Evolutionary conservation across 495 filamentous ascomycete genomes (phyloP).

Genomic region (Cercophora newfieldiana): DNA sequence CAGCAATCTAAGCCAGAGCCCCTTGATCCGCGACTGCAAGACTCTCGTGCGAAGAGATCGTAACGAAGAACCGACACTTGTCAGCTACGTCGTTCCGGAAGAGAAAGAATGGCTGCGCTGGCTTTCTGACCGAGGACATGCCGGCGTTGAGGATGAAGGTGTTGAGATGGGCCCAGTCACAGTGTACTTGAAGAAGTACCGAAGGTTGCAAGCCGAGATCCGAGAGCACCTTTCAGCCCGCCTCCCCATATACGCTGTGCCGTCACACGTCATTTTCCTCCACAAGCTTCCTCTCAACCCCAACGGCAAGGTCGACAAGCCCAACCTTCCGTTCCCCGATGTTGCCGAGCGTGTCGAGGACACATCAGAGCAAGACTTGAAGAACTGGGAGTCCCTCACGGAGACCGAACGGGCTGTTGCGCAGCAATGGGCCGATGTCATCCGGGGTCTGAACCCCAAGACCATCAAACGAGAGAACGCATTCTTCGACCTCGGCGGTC

Average conservation of each 20-base stretch:
- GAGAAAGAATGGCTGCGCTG: conserved; percentile 68
- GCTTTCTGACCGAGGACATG: conserved; percentile 56
- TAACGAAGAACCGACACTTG: conserved; percentile 84
- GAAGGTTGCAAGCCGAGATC: conserved; percentile 70
- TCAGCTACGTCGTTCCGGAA: conserved; percentile 90
- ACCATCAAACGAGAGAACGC: conserved; percentile 64
- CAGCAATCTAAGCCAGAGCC: conserved; percentile 74
- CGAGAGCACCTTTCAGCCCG: conserved; percentile 72
- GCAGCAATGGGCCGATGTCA: conserved; percentile 45
- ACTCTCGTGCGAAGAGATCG: conserved; percentile 86
- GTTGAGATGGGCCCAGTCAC: conserved; percentile 45
- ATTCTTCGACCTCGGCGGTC: conserved; percentile 89
- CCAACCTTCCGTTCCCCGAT: conserved; percentile 88
- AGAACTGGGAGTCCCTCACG: conserved; percentile 63
- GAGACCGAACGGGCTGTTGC: conserved; percentile 41
- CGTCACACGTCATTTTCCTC: conserved; percentile 74
- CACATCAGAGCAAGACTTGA: conserved; percentile 66
- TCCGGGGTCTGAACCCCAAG: conserved; percentile 56
- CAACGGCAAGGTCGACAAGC: conserved; percentile 93
- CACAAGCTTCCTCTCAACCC: conserved; percentile 84
- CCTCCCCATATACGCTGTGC: conserved; percentile 79
- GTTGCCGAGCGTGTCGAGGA: conserved; percentile 50
- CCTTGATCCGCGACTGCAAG: conserved; percentile 80
- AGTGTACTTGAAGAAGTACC: conserved; percentile 60
- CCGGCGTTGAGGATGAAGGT: conserved; percentile 51